Percentiles rank a stretch among this genome's conserved stretches.
Evolutionary conservation across 805 yeast genomes (phyloP).

Genomic region (Priceomyces fermenticarens): DNA sequence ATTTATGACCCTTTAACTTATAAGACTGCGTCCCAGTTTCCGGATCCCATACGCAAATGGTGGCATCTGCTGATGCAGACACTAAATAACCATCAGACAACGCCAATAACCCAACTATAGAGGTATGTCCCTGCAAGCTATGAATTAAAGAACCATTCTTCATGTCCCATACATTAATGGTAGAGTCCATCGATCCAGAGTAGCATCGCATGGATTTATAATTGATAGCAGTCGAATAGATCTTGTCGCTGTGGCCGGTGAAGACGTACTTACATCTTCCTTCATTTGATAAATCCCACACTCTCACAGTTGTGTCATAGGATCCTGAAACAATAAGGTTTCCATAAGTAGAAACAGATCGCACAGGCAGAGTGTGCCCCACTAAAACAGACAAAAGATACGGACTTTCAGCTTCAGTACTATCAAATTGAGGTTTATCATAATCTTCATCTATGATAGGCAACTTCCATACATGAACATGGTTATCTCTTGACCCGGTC

Average conservation of each 20-base stretch:
- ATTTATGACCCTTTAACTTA: slow-evolving; percentile 75
- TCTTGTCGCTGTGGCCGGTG: slow-evolving; percentile 81
- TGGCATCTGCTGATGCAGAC: slow-evolving; percentile 94
- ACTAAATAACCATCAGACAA: slow-evolving; percentile 74
- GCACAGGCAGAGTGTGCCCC: slow-evolving; percentile 52
- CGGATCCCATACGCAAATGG: slow-evolving; percentile 92
- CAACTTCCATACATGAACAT: slow-evolving; percentile 47
- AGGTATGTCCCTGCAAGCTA: slow-evolving; percentile 82
- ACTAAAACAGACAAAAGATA: slow-evolving; percentile 64
- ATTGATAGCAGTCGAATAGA: slow-evolving; percentile 86
- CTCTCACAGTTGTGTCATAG: slow-evolving; percentile 85
- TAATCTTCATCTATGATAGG: slow-evolving; percentile 49
- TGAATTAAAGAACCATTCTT: slow-evolving; percentile 67
- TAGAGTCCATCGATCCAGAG: slow-evolving; percentile 88
- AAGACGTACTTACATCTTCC: slow-evolving; percentile 72
- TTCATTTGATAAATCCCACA: slow-evolving; percentile 77
- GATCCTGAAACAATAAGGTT: slow-evolving; percentile 84
- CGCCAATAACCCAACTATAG: slow-evolving; percentile 83
- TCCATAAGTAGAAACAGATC: slow-evolving; percentile 85
- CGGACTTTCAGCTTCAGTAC: slow-evolving; percentile 48
- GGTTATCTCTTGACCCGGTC: slow-evolving; percentile 45
- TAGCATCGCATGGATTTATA: slow-evolving; percentile 73
- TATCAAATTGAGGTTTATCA: slow-evolving; percentile 29
- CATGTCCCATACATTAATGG: slow-evolving; percentile 87
- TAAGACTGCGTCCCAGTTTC: slow-evolving; percentile 62